Base-by-base conservation (phyloP, 202 grass and related monocot genomes). In the Eragrostis tef region DNA sequence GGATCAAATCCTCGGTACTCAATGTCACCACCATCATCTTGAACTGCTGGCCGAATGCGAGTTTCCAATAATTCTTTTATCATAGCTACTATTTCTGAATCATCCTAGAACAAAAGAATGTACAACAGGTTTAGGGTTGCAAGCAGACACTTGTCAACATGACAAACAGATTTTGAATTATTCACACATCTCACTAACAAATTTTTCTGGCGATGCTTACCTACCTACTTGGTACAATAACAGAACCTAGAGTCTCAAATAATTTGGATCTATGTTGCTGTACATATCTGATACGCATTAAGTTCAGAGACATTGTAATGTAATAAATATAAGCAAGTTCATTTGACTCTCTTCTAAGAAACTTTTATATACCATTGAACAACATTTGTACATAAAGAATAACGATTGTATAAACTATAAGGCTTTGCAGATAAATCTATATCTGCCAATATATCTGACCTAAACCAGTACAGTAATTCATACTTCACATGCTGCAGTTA, bases 21-120 rank as follows among this genome's bases (percentile, higher is more conserved):
- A 69, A 99, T 99, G 70, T 99, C 96, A 64, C 96, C 96, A 73
- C 96, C 93, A 74, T 99, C 96, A 92, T 99, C 96, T 88, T 96
- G 96, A 81, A 94, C 96, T 83, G 96, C 90, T 65, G 96, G 96
- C 7, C 96, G 81, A 78, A 99, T 99, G 16, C 93, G 93, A 71
- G 96, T 99, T 75, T 96, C 96, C 70, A 99, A 70, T 44, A 99
- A 74, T 84, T 99, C 96, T 87, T 99, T 99, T 88, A 99, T 96
- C 93, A 99, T 99, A 27, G 96, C 96, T 83, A 99, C 96, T 85
- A 93, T 89, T 92, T 99, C 96, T 72, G 96, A 99, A 87, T 99
- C 96, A 84, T 99, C 96, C 96, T 99, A 69, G 44, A n/a, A 49
- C 20, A 15, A 67, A 46, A 54, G 6, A 11, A 44, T 86, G 71